A percentile compares a stretch with the other conserved stretches of the same genome.
Evolutionary conservation across 2,329 filamentous ascomycete genomes (phyloP).

Genomic region (Aureobasidium leucospermi): DNA sequence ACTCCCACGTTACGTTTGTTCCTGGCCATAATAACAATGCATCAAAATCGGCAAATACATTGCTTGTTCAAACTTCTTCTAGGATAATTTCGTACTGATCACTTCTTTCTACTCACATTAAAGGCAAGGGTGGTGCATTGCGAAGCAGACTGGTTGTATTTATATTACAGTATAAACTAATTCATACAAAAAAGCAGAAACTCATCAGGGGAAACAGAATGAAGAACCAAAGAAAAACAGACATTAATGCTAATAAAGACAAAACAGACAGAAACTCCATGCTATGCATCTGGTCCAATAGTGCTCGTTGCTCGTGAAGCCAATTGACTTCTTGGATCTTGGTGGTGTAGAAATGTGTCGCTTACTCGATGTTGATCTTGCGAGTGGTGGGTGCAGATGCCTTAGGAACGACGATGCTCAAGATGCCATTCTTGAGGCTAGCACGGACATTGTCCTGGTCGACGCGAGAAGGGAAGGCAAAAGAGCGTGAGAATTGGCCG

Average conservation of each 20-base stretch:
- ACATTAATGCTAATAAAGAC: background rate
- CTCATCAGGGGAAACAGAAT: too few species aligned
- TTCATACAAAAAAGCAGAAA: too few species aligned
- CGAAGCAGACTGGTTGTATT: too few species aligned
- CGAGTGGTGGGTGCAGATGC: constrained; percentile 39
- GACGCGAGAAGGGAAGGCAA: constrained; percentile 51
- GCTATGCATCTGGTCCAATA: background rate
- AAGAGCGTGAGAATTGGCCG: constrained; percentile 53
- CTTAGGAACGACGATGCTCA: constrained; percentile 53
- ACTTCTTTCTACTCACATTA: too few species aligned
- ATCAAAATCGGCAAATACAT: too few species aligned
- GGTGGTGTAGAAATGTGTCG: background rate
- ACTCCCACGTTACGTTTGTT: too few species aligned
- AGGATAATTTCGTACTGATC: too few species aligned
- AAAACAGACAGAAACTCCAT: background rate
- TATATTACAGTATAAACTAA: too few species aligned
- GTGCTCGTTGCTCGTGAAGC: background rate
- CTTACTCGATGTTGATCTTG: constrained; percentile 52
- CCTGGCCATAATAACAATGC: too few species aligned
- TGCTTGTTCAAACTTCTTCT: too few species aligned
- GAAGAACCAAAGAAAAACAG: too few species aligned
- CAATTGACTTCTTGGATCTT: background rate
- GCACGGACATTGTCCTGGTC: constrained; percentile 56
- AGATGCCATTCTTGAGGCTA: constrained; percentile 52
- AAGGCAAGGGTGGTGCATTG: too few species aligned